Evolutionary conservation across 2,329 filamentous ascomycete species (phyloP).

Genomic region (Cordyceps pruinosa): DNA sequence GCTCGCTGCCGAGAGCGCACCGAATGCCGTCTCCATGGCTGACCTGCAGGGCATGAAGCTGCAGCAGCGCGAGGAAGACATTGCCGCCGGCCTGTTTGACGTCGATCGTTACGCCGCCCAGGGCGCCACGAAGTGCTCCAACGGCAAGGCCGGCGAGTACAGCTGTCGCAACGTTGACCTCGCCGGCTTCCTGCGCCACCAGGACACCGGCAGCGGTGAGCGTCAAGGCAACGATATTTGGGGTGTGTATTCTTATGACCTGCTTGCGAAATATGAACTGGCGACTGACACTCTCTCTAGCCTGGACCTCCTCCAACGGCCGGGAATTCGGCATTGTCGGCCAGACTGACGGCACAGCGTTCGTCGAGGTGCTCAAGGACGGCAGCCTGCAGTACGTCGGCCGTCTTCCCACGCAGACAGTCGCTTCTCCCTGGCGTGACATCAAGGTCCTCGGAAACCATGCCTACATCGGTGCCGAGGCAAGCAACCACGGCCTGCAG

Average conservation of each 20-base stretch:
- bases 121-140: slow-evolving; percentile 18
- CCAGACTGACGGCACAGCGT: slow-evolving; percentile 40
- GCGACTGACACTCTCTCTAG: neutral
- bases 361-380: slow-evolving; percentile 36
- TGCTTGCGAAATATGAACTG: neutral
- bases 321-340: slow-evolving; percentile 40
- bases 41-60: neutral
- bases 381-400: slow-evolving; percentile 39
- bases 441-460: slow-evolving; percentile 32
- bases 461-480: slow-evolving; percentile 34
- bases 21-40: slow-evolving; percentile 8
- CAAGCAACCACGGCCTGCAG: slow-evolving; percentile 48
- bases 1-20: slow-evolving; percentile 3
- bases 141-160: slow-evolving; percentile 27
- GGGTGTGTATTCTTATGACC: slow-evolving; percentile 15
- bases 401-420: slow-evolving; percentile 35
- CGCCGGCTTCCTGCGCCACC: slow-evolving; percentile 30
- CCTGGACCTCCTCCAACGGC: slow-evolving; percentile 21
- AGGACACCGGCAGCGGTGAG: slow-evolving; percentile 27
- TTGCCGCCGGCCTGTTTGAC: slow-evolving; percentile 10
- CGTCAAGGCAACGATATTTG: slow-evolving; percentile 30
- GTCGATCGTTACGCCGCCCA: slow-evolving; percentile 13
- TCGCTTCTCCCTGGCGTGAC: slow-evolving; percentile 31
- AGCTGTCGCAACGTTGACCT: slow-evolving; percentile 30
- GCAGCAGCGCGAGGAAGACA: neutral